Base-by-base conservation (phyloP, 345 rosid species). In the Moricandia arvensis region DNA sequence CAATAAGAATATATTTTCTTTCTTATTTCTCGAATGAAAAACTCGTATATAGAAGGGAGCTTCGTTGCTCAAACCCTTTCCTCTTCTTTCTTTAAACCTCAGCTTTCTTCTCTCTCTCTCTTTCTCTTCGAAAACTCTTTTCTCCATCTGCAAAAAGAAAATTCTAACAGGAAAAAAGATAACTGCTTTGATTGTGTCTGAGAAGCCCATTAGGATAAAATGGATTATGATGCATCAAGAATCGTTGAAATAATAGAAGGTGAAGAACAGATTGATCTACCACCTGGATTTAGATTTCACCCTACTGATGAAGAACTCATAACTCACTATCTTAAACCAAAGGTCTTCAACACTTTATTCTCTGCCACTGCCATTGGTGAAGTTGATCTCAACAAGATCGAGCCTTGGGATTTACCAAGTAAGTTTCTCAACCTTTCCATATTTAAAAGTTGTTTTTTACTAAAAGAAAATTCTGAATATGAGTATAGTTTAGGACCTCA, bases 391-490 rank as follows among this genome's bases (percentile, higher is more conserved):
- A 93, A 93, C 85, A 91, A 90, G 94, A 82, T 81, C 67, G 98
- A 93, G 31, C 98, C 98, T 2, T 93, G 98, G 98, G 98, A 93
- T 69, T 78, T 93, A 69, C 97, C 93, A 0, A 79, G 98, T 93
- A 81, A 81, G 88, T 66, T 65, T 55, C 37, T 17, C 21, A 68
- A 61, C n/a, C 49, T 66, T 61, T 61, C 26, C 8, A 38, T 2
- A 63, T 21, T 38, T 54, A 12, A 13, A 21, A 21, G 24, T 8
- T 10, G n/a, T 0, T 38, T 38, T 38, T 13, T 21, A 21, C 11
- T 21, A 21, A 12, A 12, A 12, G 18, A 64, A 12, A 21, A 3
- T 37, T 63, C 6, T 63, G 37, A 10, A 21, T 37, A 60, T 60
- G 64, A 60, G 15, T 60, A 33, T 34, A 33, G 16, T 0, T 33